Percentiles rank a stretch among this genome's conserved stretches.
Evolutionary conservation across 1,139 yeast species (phyloP).

Genomic region (Ogataea hybrid): DNA sequence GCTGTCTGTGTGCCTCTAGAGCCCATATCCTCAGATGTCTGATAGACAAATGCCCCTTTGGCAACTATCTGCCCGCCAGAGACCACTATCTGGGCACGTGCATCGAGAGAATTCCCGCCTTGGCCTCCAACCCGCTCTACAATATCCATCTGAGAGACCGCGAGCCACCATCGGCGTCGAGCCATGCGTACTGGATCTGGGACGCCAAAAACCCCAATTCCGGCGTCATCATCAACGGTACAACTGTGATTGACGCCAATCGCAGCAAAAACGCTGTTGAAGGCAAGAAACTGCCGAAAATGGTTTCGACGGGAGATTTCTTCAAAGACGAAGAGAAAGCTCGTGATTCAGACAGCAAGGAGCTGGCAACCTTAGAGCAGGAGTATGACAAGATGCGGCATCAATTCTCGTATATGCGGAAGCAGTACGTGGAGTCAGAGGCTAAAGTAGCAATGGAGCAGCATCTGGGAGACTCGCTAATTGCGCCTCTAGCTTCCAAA

Average conservation of each 20-base stretch:
- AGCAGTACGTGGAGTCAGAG: slow-evolving; percentile 1
- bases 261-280: neutral
- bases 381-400: too few species aligned
- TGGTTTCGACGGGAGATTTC: slow-evolving; percentile 9
- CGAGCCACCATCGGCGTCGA: neutral
- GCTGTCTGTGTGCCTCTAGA: too few species aligned
- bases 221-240: neutral
- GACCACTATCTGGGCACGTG: too few species aligned
- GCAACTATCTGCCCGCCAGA: too few species aligned
- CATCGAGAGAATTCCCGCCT: slow-evolving; percentile 36
- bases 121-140: slow-evolving; percentile 23
- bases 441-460: neutral
- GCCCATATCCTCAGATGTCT: too few species aligned
- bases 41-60: too few species aligned
- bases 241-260: neutral
- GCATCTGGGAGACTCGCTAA: neutral
- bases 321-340: slow-evolving; percentile 14
- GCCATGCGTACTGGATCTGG: neutral
- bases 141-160: slow-evolving; percentile 13
- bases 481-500: neutral
- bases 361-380: slow-evolving; percentile 3
- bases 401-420: slow-evolving; percentile 7
- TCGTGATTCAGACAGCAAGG: slow-evolving; percentile 8
- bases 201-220: slow-evolving; percentile 1
- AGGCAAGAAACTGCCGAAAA: neutral